Evolutionary conservation across 1,284 basidiomycete species (phyloP).

Genomic region (Malassezia nana): DNA sequence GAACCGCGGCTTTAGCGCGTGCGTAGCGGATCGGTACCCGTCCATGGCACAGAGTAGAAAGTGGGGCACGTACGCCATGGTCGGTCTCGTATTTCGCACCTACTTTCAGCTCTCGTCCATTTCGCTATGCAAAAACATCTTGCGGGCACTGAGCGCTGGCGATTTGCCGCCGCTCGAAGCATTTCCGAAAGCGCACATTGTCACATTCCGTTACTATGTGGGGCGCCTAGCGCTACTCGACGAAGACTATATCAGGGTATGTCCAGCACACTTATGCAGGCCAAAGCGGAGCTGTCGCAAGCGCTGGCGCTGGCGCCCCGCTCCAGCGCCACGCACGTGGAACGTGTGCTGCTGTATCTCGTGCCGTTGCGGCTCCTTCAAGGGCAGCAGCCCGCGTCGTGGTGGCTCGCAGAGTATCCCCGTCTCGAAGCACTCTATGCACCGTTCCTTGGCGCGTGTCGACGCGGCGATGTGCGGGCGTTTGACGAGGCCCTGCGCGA

Average conservation of each 20-base stretch:
- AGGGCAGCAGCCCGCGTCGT: slow-evolving; percentile 66
- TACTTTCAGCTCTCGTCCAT: slow-evolving; percentile 92
- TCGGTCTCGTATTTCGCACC: slow-evolving; percentile 77
- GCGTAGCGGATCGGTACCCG: slow-evolving; percentile 67
- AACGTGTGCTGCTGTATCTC: slow-evolving; percentile 77
- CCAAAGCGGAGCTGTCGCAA: slow-evolving; percentile 69
- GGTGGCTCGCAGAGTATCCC: slow-evolving; percentile 62
- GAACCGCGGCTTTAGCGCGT: slow-evolving; percentile 81
- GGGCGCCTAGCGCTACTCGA: slow-evolving; percentile 87
- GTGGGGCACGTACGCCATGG: slow-evolving; percentile 90
- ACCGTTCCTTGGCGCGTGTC: slow-evolving; percentile 71
- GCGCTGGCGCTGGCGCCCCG: slow-evolving; percentile 71
- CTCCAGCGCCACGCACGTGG: neutral
- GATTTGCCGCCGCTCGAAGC: slow-evolving; percentile 67
- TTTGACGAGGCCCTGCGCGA: slow-evolving; percentile 64
- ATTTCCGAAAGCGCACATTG: slow-evolving; percentile 78
- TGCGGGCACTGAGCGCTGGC: slow-evolving; percentile 76
- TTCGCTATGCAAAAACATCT: slow-evolving; percentile 79
- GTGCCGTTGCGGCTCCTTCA: slow-evolving; percentile 76
- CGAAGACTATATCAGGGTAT: slow-evolving; percentile 60
- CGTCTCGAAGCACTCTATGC: slow-evolving; percentile 63
- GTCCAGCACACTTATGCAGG: slow-evolving; percentile 50
- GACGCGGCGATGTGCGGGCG: slow-evolving; percentile 63
- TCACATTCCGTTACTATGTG: slow-evolving; percentile 67
- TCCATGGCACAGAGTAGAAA: slow-evolving; percentile 64